A percentile compares a stretch with the other conserved stretches of the same genome.
These are phyloP conservation scores for Suillus placidus DNA, from an alignment of 768 basidiomycete species.

Conservation along the genomic window DNA sequence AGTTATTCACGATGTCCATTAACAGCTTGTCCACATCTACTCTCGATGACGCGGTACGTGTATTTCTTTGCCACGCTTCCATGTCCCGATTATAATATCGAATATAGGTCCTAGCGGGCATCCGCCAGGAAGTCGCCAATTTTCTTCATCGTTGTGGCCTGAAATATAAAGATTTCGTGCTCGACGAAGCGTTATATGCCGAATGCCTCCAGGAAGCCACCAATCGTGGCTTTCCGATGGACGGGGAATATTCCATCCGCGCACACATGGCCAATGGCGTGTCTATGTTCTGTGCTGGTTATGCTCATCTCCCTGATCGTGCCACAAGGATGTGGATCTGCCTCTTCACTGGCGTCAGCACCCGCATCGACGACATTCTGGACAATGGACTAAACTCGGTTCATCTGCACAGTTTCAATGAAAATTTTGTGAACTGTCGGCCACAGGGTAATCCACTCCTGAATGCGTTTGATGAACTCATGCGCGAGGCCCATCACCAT, in stretches of 20 bases:
- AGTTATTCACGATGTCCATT: neutral
- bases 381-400: slow-evolving; percentile 17
- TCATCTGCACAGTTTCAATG: slow-evolving; percentile 32
- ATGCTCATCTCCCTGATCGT: neutral
- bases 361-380: neutral
- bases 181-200: neutral
- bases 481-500: no score
- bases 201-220: slow-evolving; percentile 22
- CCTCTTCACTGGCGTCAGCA: neutral
- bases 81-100: neutral
- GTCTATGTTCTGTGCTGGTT: neutral
- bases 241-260: slow-evolving; percentile 18
- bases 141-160: neutral
- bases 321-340: neutral
- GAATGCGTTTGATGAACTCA: slow-evolving; percentile 22
- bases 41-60: neutral
- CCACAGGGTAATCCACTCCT: slow-evolving; percentile 33
- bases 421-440: slow-evolving; percentile 25
- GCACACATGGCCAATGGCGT: slow-evolving; percentile 32
- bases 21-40: neutral
- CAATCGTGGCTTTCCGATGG: slow-evolving; percentile 23
- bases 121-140: neutral
- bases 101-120: neutral
- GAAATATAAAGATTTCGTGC: neutral
- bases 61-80: neutral